A percentile compares a stretch with the other conserved stretches of the same genome.
Conservation (phyloP, 768 basidiomycete species). For the Boletus rubroflammeus region DNA sequence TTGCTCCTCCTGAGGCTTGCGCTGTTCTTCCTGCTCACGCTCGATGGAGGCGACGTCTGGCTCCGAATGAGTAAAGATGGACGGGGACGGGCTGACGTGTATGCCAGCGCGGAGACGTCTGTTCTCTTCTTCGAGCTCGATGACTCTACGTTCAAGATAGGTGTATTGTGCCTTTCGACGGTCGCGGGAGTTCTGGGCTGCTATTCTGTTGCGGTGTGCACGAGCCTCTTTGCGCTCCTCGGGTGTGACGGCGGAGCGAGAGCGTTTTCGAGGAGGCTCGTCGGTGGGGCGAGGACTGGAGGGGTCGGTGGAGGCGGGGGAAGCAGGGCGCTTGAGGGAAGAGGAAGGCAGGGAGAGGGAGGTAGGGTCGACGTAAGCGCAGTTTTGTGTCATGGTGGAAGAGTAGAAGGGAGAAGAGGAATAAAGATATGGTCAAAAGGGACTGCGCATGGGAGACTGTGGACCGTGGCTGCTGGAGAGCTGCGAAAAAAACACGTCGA, state of each 20-base stretch:
- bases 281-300: constrained; percentile 13
- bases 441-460: constrained; percentile 12
- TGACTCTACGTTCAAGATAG: constrained; percentile 61
- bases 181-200: constrained; percentile 91
- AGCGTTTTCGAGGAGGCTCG: constrained; percentile 69
- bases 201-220: constrained; percentile 89
- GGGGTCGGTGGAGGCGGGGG: constrained; percentile 25
- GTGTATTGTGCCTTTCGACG: constrained; percentile 81
- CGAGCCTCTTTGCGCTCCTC: constrained; percentile 86
- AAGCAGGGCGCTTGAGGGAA: constrained; percentile 26
- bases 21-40: constrained; percentile 29
- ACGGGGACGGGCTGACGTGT: constrained; percentile 24
- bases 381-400: constrained; percentile 25
- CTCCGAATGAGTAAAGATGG: constrained; percentile 12
- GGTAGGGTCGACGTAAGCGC: constrained; percentile 36
- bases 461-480: constrained; percentile 23
- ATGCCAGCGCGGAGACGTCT: constrained; percentile 60
- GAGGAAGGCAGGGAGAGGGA: constrained; percentile 38
- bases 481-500: constrained; percentile 25
- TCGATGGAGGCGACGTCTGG: constrained; percentile 25
- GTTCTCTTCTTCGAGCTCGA: constrained; percentile 83
- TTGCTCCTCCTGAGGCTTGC: constrained; percentile 36
- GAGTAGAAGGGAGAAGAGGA: not conserved
- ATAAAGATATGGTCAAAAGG: constrained; percentile 24
- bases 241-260: constrained; percentile 56